Conservation (phyloP, 2,329 filamentous ascomycete species). For the Fusarium nygamai region DNA sequence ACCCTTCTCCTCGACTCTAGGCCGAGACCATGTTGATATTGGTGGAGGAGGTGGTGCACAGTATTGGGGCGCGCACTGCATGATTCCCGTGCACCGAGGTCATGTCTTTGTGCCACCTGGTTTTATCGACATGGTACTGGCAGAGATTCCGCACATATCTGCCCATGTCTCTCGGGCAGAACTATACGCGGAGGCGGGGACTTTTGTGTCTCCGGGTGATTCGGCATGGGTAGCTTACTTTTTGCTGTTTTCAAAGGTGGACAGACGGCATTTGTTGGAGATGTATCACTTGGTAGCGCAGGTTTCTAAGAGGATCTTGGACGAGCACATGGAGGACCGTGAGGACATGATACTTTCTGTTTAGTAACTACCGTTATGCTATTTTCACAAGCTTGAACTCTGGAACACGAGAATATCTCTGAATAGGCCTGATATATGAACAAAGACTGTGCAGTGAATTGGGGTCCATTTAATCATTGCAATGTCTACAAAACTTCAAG, state of each 20-base stretch:
- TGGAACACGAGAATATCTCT: not conserved
- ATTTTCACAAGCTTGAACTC: not conserved
- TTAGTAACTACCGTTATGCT: not conserved
- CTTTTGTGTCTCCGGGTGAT: not conserved
- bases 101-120: not conserved
- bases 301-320: not conserved
- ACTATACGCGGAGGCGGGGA: not conserved
- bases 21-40: not conserved
- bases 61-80: not conserved
- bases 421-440: not conserved
- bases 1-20: not conserved
- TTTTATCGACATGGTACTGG: not conserved
- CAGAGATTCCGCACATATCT: not conserved
- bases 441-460: not conserved
- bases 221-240: not conserved
- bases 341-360: not conserved
- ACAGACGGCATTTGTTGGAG: not conserved
- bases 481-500: not conserved
- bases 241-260: not conserved
- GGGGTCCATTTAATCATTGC: not conserved
- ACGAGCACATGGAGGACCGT: not conserved
- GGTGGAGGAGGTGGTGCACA: not conserved
- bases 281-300: not conserved
- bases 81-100: not conserved
- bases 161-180: not conserved